phyloP scores from a whole-genome alignment of 768 basidiomycete species.

The Erythrobasidium yunnanense region DNA sequence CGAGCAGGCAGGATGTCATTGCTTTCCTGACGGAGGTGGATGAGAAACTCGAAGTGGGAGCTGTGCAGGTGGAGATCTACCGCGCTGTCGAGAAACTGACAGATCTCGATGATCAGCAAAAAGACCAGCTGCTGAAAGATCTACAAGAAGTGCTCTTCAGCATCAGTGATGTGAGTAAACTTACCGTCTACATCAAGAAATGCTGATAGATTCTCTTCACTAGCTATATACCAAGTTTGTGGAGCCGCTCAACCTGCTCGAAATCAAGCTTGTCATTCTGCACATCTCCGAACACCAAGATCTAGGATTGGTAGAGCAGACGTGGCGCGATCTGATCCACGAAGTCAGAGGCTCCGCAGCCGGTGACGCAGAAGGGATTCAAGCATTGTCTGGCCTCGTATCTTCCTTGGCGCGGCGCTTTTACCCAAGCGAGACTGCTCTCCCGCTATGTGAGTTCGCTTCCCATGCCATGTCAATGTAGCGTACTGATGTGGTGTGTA shows the following conservation, averaged over 20 bases:
- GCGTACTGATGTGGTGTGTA: constrained; percentile 39
- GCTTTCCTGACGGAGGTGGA: constrained; percentile 88
- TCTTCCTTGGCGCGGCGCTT: constrained; percentile 70
- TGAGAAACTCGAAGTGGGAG: constrained; percentile 91
- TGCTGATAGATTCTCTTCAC: neutral
- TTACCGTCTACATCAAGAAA: neutral
- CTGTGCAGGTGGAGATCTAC: constrained; percentile 88
- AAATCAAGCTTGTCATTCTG: constrained; percentile 76
- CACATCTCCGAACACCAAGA: constrained; percentile 90
- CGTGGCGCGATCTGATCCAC: constrained; percentile 80
- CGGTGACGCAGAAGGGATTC: constrained; percentile 41
- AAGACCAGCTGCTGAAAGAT: constrained; percentile 36
- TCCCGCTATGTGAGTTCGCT: constrained; percentile 62
- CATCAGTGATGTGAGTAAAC: constrained; percentile 63
- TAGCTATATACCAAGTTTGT: constrained; percentile 84
- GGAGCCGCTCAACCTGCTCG: constrained; percentile 68
- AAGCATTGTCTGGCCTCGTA: constrained; percentile 55
- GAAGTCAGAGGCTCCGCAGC: constrained; percentile 47
- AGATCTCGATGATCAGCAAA: constrained; percentile 39
- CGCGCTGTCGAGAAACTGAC: constrained; percentile 49
- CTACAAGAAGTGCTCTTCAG: constrained; percentile 50
- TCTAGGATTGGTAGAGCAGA: constrained; percentile 63
- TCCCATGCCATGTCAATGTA: neutral
- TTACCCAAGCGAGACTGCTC: constrained; percentile 80
- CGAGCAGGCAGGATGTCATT: constrained; percentile 68